Conservation (phyloP, 257 asterid genomes). For the Solanum paucissectum region DNA sequence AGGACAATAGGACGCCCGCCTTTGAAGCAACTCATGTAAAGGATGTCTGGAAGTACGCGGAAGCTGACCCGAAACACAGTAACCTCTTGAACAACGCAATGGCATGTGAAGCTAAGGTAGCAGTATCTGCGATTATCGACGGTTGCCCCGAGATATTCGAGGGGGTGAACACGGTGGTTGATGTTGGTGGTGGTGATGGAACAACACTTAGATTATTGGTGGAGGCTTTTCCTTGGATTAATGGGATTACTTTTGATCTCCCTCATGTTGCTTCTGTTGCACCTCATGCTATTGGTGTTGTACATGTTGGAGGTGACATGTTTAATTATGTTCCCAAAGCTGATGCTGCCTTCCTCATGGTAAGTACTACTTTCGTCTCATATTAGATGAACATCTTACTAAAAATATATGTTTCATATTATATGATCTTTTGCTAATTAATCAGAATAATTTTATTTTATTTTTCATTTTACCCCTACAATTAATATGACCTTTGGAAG, state of each 20-base stretch:
- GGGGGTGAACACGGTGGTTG: constrained; percentile 42
- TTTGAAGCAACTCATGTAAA: constrained; percentile 36
- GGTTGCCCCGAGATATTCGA: constrained; percentile 27
- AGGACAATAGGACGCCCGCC: constrained; percentile 1
- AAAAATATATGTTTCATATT: too few species aligned
- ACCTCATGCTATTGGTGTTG: constrained; percentile 17
- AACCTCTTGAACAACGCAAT: constrained; percentile 44
- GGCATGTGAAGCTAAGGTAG: constrained; percentile 29
- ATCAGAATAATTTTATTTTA: too few species aligned
- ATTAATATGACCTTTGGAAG: too few species aligned
- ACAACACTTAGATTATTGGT: constrained; percentile 32
- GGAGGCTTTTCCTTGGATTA: constrained; percentile 38
- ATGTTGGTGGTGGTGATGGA: constrained; percentile 75
- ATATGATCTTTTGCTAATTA: too few species aligned
- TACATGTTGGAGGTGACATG: constrained; percentile 56
- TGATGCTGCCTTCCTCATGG: constrained; percentile 58
- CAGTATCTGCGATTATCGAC: constrained; percentile 13
- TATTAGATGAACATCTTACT: too few species aligned
- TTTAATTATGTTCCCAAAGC: constrained; percentile 49
- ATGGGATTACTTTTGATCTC: constrained; percentile 46
- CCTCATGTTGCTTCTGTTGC: constrained; percentile 44
- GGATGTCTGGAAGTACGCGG: constrained; percentile 30
- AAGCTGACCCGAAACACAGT: constrained; percentile 10
- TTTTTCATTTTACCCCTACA: too few species aligned
- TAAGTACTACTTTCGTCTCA: neutral